Evolutionary conservation across 257 asterid genomes (phyloP), one percentile per base, ranked within the genome.

Genomic region (Capsicum chinense): DNA sequence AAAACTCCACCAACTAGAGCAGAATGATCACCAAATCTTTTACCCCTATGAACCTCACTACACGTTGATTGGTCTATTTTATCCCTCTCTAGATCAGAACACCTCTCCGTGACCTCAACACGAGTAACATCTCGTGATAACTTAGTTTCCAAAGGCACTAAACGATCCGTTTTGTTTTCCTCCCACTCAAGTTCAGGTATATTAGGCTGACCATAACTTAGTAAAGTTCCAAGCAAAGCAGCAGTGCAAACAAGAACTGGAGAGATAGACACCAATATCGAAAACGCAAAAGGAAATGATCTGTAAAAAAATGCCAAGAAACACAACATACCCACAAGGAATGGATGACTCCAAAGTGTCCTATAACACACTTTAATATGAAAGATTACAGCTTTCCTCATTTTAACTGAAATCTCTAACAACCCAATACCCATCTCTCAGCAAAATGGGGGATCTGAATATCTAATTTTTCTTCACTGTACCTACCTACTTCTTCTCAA

Each of bases 221-320:
- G 87, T 58, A 96, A 92, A 78, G 92, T 90, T 13, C 98, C 99
- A 67, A 96, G 98, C 92, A 96, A 89, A 87, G 91, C 84, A 83
- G 98, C 95, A 89, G 99, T 96, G 89, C 98, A 96, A 60, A 93
- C 88, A 86, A 96, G 90, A 33, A 92, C 88, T 86, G 99, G 99
- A 63, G 95, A 93, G 26, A 94, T 89, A 82, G 95, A 92, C 15
- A 96, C 88, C 92, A 96, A 86, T 35, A 92, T 33, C 4, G 97
- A 92, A 83, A 96, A 96, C 50, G 92, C 33, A 33, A 90, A 92
- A 67, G 99, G 99, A 66, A 88, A 92, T 81, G 91, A 88, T 92
- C 91, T 90, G 89, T 93, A 87, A 87, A 96, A 67, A 76, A 88
- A 90, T 48, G 93, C 62, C 91, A 96, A 89, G 87, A 93, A 91